A percentile compares a stretch with the other conserved stretches of the same genome.
Evolutionary conservation across 208 protist genomes (phyloP).

Genomic region (Porcisia hertigi): DNA sequence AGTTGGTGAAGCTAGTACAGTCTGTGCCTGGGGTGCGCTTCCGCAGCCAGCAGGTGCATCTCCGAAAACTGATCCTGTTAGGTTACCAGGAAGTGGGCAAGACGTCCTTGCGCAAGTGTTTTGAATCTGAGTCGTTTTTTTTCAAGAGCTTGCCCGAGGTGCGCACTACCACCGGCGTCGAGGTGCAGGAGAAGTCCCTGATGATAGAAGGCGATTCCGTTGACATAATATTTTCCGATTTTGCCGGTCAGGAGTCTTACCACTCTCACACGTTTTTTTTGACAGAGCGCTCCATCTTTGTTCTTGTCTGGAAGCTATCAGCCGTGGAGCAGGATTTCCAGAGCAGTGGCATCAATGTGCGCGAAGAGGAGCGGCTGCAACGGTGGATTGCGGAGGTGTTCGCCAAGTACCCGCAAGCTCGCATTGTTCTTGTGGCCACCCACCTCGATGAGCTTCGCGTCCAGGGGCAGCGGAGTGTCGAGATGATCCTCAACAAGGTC

Average conservation of each 20-base stretch:
- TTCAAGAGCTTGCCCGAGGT: constrained; percentile 81
- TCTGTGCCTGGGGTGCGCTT: constrained; percentile 36
- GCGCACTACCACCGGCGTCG: constrained; percentile 79
- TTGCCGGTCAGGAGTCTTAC: constrained; percentile 88
- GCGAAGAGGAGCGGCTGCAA: constrained; percentile 85
- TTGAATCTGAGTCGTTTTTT: constrained; percentile 85
- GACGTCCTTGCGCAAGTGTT: constrained; percentile 89
- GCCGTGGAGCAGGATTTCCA: constrained; percentile 85
- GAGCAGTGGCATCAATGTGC: constrained; percentile 71
- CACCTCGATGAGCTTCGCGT: constrained; percentile 90
- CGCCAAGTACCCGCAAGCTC: constrained; percentile 76
- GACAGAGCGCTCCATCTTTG: constrained; percentile 83
- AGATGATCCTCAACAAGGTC: constrained; percentile 85
- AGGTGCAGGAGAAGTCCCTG: constrained; percentile 67
- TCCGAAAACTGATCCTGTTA: constrained; percentile 83
- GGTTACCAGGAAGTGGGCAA: constrained; percentile 91
- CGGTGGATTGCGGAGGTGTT: constrained; percentile 89
- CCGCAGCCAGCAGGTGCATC: constrained; percentile 64
- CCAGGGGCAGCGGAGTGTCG: constrained; percentile 78
- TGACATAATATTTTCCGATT: constrained; percentile 80
- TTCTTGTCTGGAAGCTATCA: constrained; percentile 91
- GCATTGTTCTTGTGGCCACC: constrained; percentile 82
- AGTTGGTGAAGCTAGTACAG: constrained; percentile 16
- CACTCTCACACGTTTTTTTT: constrained; percentile 89
- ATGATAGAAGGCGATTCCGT: constrained; percentile 55